Conservation (phyloP, 768 basidiomycete genomes). For the Hortiboletus campestris region DNA sequence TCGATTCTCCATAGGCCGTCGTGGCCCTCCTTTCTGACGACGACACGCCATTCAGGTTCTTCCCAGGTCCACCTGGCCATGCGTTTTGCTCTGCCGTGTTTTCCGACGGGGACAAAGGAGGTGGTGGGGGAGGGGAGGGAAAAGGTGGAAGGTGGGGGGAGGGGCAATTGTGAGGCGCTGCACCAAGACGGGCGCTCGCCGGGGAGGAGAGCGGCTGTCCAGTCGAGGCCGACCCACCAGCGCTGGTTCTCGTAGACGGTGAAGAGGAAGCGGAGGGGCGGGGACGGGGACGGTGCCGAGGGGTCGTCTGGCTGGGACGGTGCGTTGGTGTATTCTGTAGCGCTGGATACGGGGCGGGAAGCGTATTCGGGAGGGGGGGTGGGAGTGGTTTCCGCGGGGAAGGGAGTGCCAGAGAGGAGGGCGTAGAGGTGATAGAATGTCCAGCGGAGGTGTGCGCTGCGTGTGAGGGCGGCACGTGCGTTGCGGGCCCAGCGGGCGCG, state of each 20-base stretch:
- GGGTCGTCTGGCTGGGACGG: slow-evolving; percentile 12
- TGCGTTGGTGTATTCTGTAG: slow-evolving; percentile 18
- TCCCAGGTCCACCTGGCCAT: slow-evolving; percentile 88
- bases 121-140: slow-evolving; percentile 61
- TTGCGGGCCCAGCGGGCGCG: slow-evolving; percentile 66
- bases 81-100: slow-evolving; percentile 56
- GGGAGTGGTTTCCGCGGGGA: slow-evolving; percentile 39
- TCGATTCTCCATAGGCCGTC: slow-evolving; percentile 53
- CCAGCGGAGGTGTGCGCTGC: slow-evolving; percentile 71
- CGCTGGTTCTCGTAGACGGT: slow-evolving; percentile 93
- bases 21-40: slow-evolving; percentile 57
- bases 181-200: slow-evolving; percentile 90
- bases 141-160: slow-evolving; percentile 71
- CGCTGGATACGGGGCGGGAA: slow-evolving; percentile 24
- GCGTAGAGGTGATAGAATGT: slow-evolving; percentile 50
- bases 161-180: slow-evolving; percentile 51
- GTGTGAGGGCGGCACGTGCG: slow-evolving; percentile 53
- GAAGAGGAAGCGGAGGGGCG: slow-evolving; percentile 71
- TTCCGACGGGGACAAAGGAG: slow-evolving; percentile 51
- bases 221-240: slow-evolving; percentile 98
- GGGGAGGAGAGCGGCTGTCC: slow-evolving; percentile 90
- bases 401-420: slow-evolving; percentile 52
- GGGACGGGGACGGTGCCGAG: slow-evolving; percentile 21
- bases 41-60: slow-evolving; percentile 86
- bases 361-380: slow-evolving; percentile 31